phyloP scores from a whole-genome alignment of 2,329 filamentous ascomycete genomes.

The Bipolaris zeicola region DNA sequence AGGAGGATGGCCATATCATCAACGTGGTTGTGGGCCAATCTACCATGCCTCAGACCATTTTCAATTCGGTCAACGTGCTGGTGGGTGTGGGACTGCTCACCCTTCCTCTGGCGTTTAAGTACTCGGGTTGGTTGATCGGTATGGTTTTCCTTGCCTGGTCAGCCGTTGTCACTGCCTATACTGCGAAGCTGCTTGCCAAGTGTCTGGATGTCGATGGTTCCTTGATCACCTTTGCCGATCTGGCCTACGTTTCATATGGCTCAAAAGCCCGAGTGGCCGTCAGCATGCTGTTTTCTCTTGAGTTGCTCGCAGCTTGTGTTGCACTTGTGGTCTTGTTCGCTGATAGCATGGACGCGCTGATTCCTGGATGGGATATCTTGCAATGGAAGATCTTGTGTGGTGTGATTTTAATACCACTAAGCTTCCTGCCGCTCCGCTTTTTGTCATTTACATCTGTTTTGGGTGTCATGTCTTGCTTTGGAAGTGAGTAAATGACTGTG shows the following conservation, averaged over 20 bases:
- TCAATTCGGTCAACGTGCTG: conserved; percentile 93
- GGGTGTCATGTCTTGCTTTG: conserved; percentile 88
- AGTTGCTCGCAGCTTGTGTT: conserved; percentile 86
- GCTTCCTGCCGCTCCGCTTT: conserved; percentile 80
- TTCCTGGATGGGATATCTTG: conserved; percentile 70
- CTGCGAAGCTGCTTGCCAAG: conserved; percentile 80
- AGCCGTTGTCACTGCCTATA: conserved; percentile 80
- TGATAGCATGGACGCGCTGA: conserved; percentile 81
- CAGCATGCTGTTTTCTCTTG: conserved; percentile 84
- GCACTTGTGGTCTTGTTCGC: conserved; percentile 91
- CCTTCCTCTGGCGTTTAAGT: conserved; percentile 83
- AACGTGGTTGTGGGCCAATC: conserved; percentile 88
- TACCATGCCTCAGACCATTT: conserved; percentile 93
- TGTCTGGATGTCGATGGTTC: conserved; percentile 86
- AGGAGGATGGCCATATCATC: conserved; percentile 81
- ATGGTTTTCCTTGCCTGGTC: conserved; percentile 74
- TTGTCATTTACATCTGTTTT: conserved; percentile 90
- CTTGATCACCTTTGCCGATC: conserved; percentile 91
- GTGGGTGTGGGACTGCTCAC: conserved; percentile 90
- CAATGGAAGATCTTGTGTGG: conserved; percentile 88
- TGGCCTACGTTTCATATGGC: conserved; percentile 90
- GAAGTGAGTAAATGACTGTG: conserved; percentile 67
- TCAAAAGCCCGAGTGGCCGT: conserved; percentile 78
- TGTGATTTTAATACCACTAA: conserved; percentile 76
- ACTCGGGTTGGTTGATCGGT: conserved; percentile 87